Conservation (phyloP, 2,329 filamentous ascomycete genomes). For the Trichophyton schoenleinii region DNA sequence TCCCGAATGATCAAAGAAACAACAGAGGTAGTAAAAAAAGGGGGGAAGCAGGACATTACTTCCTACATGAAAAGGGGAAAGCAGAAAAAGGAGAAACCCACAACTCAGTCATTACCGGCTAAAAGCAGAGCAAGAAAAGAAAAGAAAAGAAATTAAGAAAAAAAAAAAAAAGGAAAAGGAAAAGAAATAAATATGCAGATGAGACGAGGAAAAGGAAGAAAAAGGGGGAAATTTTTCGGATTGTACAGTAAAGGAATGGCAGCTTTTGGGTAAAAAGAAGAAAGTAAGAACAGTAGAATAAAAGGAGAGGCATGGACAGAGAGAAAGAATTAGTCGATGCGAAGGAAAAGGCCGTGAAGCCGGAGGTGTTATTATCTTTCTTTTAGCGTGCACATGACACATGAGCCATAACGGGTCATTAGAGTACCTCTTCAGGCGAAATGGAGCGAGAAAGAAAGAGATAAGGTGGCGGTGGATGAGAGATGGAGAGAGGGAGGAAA, state of each 20-base stretch:
- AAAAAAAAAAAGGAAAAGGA: neutral
- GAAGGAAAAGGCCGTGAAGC: neutral
- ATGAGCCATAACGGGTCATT: conserved; percentile 3
- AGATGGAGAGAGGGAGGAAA: neutral
- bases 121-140: neutral
- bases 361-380: neutral
- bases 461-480: neutral
- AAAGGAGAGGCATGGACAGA: neutral
- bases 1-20: neutral
- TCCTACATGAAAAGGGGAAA: neutral
- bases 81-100: neutral
- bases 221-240: neutral
- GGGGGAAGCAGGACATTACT: neutral
- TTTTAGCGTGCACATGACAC: neutral
- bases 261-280: neutral
- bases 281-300: neutral
- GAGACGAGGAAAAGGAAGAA: neutral
- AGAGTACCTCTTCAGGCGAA: neutral
- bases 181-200: neutral
- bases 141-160: neutral
- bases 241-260: conserved; percentile 1
- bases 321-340: neutral
- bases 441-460: neutral
- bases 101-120: conserved; percentile 1
- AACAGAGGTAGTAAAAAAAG: neutral